phyloP scores from a whole-genome alignment of 768 basidiomycete species.

The Coprinellus micaceus region DNA sequence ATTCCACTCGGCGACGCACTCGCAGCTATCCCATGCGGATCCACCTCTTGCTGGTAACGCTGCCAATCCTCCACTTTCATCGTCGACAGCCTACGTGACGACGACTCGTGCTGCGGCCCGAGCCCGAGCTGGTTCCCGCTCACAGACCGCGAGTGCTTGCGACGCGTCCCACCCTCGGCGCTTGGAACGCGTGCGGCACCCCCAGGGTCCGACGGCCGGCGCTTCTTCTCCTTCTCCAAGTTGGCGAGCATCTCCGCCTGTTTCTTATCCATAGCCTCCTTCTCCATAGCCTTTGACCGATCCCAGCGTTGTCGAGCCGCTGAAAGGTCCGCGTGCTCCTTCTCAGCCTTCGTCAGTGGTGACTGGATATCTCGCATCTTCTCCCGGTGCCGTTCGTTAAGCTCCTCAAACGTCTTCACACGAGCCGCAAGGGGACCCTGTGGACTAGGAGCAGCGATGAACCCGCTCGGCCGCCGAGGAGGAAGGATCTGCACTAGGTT shows the following conservation, averaged over 20 bases:
- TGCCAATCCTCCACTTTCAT: conserved; percentile 88
- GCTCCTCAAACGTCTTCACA: conserved; percentile 83
- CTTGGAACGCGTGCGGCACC: conserved; percentile 31
- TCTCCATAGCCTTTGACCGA: conserved; percentile 67
- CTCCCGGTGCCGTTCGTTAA: conserved; percentile 80
- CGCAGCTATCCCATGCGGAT: conserved; percentile 20
- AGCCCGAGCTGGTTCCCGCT: conserved; percentile 60
- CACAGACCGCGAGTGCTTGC: conserved; percentile 47
- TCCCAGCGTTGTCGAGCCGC: conserved; percentile 85
- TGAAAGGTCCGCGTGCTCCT: conserved; percentile 69
- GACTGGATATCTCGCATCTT: conserved; percentile 80
- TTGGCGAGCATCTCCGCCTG: conserved; percentile 68
- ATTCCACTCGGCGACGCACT: conserved; percentile 17
- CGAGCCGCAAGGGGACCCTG: conserved; percentile 50
- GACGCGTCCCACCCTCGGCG: conserved; percentile 36
- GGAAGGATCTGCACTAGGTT: conserved; percentile 45
- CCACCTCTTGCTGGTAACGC: conserved; percentile 56
- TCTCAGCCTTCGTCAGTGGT: conserved; percentile 77
- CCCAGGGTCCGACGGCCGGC: conserved; percentile 36
- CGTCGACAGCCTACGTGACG: conserved; percentile 65
- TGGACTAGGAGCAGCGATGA: conserved; percentile 43
- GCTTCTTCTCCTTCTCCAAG: conserved; percentile 49
- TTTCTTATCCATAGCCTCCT: conserved; percentile 65
- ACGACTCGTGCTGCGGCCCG: conserved; percentile 27
- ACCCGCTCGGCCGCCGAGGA: conserved; percentile 37